Percentiles rank a stretch among this genome's conserved stretches.
These are phyloP conservation scores for Noccaea caerulescens DNA, from an alignment of 345 rosid species.

Conservation along the genomic window DNA sequence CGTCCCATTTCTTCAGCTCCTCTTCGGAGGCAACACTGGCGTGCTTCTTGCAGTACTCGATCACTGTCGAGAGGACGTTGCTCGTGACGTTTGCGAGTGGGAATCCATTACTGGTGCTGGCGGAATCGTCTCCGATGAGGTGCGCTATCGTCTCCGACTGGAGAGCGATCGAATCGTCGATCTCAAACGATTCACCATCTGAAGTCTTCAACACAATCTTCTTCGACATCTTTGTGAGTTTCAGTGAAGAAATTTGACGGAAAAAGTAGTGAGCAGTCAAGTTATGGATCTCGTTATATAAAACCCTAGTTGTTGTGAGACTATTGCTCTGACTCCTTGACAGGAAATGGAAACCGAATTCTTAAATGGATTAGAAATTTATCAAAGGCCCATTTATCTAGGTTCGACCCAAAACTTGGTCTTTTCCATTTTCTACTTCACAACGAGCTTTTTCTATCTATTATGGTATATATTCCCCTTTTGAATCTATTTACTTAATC, in stretches of 20 bases:
- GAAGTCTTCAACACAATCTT: conserved; percentile 52
- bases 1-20: conserved; percentile 56
- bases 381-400: too few relatives aligned
- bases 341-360: too few relatives aligned
- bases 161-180: conserved; percentile 53
- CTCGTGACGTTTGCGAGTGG: conserved; percentile 60
- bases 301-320: conserved; percentile 32
- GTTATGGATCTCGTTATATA: background rate
- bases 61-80: conserved; percentile 56
- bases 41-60: conserved; percentile 72
- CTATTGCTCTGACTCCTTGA: too few relatives aligned
- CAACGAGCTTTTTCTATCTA: too few relatives aligned
- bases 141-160: conserved; percentile 55
- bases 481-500: too few relatives aligned
- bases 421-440: too few relatives aligned
- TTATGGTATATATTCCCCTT: too few relatives aligned
- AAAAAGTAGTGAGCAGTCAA: background rate
- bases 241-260: background rate
- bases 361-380: too few relatives aligned
- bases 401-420: too few relatives aligned
- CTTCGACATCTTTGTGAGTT: conserved; percentile 29
- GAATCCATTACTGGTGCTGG: conserved; percentile 44
- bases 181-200: conserved; percentile 57
- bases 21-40: conserved; percentile 40
- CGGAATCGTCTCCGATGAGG: conserved; percentile 56